phyloP scores from a whole-genome alignment of 2,329 filamentous ascomycete genomes.

The Capronia epimyces region DNA sequence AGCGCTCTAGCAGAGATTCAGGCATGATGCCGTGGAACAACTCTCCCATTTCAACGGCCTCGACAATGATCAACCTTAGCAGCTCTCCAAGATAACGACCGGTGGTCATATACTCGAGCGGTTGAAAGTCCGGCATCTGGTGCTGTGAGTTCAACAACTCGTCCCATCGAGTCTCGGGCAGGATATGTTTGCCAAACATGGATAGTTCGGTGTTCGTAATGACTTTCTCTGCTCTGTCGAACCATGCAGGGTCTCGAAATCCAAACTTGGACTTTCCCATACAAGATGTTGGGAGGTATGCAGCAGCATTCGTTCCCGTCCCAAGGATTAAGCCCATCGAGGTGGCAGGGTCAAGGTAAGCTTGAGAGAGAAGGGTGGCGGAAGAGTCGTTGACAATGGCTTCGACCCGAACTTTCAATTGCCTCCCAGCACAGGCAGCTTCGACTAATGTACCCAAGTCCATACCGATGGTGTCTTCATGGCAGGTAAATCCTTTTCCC shows the following conservation, averaged over 20 bases:
- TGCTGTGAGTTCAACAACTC: slow-evolving; percentile 55
- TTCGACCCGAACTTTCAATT: slow-evolving; percentile 54
- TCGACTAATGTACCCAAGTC: slow-evolving; percentile 58
- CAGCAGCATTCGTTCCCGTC: slow-evolving; percentile 60
- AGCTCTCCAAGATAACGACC: slow-evolving; percentile 61
- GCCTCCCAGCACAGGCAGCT: slow-evolving; percentile 50
- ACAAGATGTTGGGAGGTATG: slow-evolving; percentile 53
- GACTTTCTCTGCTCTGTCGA: slow-evolving; percentile 53
- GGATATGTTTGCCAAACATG: slow-evolving; percentile 56
- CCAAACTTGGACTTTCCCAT: slow-evolving; percentile 55
- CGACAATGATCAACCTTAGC: slow-evolving; percentile 55
- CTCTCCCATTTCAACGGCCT: slow-evolving; percentile 52
- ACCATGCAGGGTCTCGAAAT: slow-evolving; percentile 50
- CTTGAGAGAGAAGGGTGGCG: slow-evolving; percentile 56
- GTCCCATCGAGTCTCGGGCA: slow-evolving; percentile 58
- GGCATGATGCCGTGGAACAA: slow-evolving; percentile 56
- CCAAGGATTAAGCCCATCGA: slow-evolving; percentile 60
- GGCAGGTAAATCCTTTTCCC: slow-evolving; percentile 61
- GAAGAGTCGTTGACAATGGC: slow-evolving; percentile 62
- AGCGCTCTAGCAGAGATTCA: slow-evolving; percentile 50
- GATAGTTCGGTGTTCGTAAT: slow-evolving; percentile 62
- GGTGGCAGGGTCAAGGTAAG: slow-evolving; percentile 56
- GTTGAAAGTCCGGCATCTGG: slow-evolving; percentile 57
- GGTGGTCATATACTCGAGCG: slow-evolving; percentile 59
- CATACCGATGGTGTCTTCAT: slow-evolving; percentile 53